Evolutionary conservation across 1,139 yeast genomes (phyloP), one percentile per base, ranked within the genome.

Genomic region (Yamadazyma dendronema): DNA sequence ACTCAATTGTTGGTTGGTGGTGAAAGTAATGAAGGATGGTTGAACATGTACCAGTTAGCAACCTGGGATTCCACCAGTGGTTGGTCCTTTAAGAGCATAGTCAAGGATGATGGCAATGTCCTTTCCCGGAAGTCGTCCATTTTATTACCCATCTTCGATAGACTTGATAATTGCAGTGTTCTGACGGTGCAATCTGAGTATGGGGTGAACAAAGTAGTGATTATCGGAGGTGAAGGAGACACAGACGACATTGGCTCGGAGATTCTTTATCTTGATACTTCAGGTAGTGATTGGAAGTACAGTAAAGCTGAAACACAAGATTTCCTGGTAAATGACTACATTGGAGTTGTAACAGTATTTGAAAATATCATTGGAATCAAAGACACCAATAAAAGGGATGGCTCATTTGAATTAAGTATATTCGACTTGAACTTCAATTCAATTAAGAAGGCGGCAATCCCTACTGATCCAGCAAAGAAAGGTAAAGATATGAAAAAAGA

Each of bases 261-360:
- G 3, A 50, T 54, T 43, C 55, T 65, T 5, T 56, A 53, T 32
- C 52, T 71, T 22, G 28, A 47, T 4, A 48, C 59, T 31, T 36
- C 43, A 3, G 37, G 57, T 4, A 66, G 63, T 42, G 51, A 52
- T 30, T 70, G 74, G 74, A 30, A 36, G 11, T 70, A 40, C 33
- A 31, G 71, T 66, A 42, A 53, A 1, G 41, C 61, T 2, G 41
- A 48, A 15, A 35, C 45, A 12, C 32, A 22, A 8, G 51, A 46
- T 17, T 56, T 62, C 16, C 52, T 65, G 15, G 33, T 59, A 8
- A 46, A 47, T 24, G 59, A 59, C 19, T 55, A 65, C 16, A 36
- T 62, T 13, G 77, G 77, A 1, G 73, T 74, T 3, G 72, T 69
- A 2, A 61, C 74, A 11, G 59, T 72, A 11, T 72, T 69, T 48